A percentile compares a stretch with the other conserved stretches of the same genome.
These are phyloP conservation scores for Toxicodendron radicans DNA, from an alignment of 345 rosid genomes.

Conservation along the genomic window DNA sequence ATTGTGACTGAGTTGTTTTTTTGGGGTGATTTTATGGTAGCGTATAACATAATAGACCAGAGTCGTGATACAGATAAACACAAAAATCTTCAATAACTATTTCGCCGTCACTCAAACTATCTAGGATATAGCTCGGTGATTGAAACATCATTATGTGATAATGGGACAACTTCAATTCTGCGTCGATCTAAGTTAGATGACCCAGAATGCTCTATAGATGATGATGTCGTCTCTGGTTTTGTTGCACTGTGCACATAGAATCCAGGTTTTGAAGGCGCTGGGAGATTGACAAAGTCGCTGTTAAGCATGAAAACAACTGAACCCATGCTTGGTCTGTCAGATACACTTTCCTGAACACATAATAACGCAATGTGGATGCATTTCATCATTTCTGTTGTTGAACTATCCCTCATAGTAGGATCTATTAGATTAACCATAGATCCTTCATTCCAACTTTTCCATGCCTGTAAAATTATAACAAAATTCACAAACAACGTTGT, in stretches of 20 bases:
- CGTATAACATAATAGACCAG: too few species aligned
- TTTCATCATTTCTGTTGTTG: constrained; percentile 38
- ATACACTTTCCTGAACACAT: constrained; percentile 49
- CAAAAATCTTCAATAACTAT: too few species aligned
- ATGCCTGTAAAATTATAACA: constrained; percentile 35
- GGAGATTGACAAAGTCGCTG: constrained; percentile 40
- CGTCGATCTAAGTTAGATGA: neutral
- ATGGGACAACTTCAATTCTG: too few species aligned
- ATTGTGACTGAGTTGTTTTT: too few species aligned
- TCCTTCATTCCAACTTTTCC: constrained; percentile 48
- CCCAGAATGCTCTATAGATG: too few species aligned
- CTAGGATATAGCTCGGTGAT: constrained; percentile 27
- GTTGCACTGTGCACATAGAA: constrained; percentile 25
- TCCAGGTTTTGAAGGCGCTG: constrained; percentile 43
- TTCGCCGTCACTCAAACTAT: neutral
- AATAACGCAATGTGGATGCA: constrained; percentile 57
- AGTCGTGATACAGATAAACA: too few species aligned
- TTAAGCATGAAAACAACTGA: constrained; percentile 43
- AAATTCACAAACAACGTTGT: neutral
- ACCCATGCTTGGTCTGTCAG: constrained; percentile 47
- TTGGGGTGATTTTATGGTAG: too few species aligned
- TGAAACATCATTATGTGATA: constrained; percentile 17
- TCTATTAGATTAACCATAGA: constrained; percentile 31
- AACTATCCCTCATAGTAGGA: constrained; percentile 29
- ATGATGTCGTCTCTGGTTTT: neutral